phyloP scores from a whole-genome alignment of 371 early-diverging fungal genomes.

The Apophysomyces variabilis region DNA sequence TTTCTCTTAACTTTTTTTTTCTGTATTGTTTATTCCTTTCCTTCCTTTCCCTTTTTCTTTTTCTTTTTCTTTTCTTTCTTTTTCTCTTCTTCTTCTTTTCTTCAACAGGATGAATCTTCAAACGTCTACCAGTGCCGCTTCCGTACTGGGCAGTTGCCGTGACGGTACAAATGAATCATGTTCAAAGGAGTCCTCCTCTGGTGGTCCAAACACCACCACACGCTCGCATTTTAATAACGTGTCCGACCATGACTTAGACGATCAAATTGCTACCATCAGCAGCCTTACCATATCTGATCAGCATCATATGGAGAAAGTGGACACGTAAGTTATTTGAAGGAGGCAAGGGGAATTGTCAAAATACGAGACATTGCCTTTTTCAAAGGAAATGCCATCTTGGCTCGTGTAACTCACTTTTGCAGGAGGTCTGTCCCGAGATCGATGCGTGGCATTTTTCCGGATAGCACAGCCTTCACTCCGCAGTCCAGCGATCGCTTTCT shows the following conservation, averaged over 20 bases:
- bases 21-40: constrained; percentile 9
- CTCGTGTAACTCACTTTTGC: constrained; percentile 17
- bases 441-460: constrained; percentile 41
- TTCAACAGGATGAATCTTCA: constrained; percentile 5
- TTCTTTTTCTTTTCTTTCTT: constrained; percentile 7
- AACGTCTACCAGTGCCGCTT: constrained; percentile 13
- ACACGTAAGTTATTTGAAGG: constrained; percentile 30
- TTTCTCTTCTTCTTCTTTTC: constrained; percentile 3
- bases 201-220: constrained; percentile 6
- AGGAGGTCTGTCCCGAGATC: constrained; percentile 34
- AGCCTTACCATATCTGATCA: constrained; percentile 35
- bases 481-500: constrained; percentile 34
- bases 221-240: constrained; percentile 11
- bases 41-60: constrained; percentile 11
- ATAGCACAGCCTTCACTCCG: constrained; percentile 43
- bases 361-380: constrained; percentile 12
- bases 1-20: constrained; percentile 18
- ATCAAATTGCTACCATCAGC: constrained; percentile 31
- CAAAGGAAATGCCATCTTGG: constrained; percentile 16
- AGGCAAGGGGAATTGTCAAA: constrained; percentile 13
- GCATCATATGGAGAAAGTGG: constrained; percentile 19
- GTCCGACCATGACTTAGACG: constrained; percentile 29
- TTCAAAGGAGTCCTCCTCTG: constrained; percentile 11
- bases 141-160: constrained; percentile 10
- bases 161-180: constrained; percentile 13